A percentile compares a stretch with the other conserved stretches of the same genome.
Conservation (phyloP, 106 monocot species). For the Dendrobium chrysotoxum region DNA sequence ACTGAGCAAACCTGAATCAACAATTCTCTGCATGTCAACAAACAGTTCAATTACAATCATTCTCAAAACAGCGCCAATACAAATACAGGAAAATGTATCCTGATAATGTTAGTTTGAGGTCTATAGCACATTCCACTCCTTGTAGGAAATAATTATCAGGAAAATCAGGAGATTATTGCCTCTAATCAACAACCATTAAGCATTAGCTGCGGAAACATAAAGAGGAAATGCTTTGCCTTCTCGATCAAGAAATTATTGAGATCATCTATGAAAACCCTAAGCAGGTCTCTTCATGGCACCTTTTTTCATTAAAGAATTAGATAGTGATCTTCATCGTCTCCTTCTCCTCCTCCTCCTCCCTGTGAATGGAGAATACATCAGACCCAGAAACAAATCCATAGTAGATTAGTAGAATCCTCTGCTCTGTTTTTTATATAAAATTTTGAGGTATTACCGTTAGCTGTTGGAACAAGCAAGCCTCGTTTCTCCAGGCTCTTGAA, state of each 20-base stretch:
- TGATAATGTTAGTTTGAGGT: neutral
- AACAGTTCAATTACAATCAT: neutral
- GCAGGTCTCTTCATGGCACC: too few relatives aligned
- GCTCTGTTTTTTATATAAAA: neutral
- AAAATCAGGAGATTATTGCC: neutral
- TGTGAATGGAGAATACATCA: neutral
- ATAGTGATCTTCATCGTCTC: neutral
- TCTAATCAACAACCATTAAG: neutral
- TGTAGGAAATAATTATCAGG: neutral
- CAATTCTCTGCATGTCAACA: neutral
- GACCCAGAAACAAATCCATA: neutral
- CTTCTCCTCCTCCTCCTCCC: neutral
- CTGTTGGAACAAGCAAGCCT: conserved; percentile 39
- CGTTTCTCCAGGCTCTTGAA: conserved; percentile 72
- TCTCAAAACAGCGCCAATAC: neutral
- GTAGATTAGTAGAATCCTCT: neutral
- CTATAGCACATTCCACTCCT: neutral
- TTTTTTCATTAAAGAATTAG: neutral
- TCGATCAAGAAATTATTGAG: neutral
- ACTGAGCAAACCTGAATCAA: neutral
- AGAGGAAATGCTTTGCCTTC: too few relatives aligned
- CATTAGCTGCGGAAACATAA: neutral
- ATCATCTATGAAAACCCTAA: neutral
- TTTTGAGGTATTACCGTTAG: conserved; percentile 6
- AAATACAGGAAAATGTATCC: neutral